Conservation (phyloP, 2,329 filamentous ascomycete genomes). For the Exophiala phaeomuriformis region DNA sequence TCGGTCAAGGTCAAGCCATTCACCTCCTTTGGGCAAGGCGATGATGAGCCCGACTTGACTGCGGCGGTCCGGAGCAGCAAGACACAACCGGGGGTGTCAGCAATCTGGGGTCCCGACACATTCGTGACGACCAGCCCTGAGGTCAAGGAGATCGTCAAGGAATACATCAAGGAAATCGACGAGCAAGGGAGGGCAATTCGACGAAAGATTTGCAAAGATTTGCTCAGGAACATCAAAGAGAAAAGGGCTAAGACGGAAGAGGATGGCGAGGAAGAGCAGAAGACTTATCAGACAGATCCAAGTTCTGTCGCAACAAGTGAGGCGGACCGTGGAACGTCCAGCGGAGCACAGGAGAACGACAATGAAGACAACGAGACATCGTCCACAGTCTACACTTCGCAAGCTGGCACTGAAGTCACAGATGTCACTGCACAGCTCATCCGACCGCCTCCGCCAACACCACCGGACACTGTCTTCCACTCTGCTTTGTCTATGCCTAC, state of each 20-base stretch:
- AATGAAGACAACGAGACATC: neutral
- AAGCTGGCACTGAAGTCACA: slow-evolving; percentile 1
- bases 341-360: too few species aligned
- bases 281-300: too few species aligned
- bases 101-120: slow-evolving; percentile 9
- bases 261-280: neutral
- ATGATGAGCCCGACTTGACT: too few species aligned
- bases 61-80: too few species aligned
- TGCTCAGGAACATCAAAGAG: too few species aligned
- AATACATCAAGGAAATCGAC: neutral
- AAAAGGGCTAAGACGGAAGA: neutral
- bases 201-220: too few species aligned
- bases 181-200: too few species aligned
- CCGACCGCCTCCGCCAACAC: slow-evolving; percentile 13
- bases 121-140: slow-evolving; percentile 7
- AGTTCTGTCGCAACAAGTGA: too few species aligned
- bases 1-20: too few species aligned
- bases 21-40: too few species aligned
- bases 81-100: too few species aligned
- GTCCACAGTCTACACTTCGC: neutral
- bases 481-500: slow-evolving; percentile 16
- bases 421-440: neutral
- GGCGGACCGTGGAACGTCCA: too few species aligned
- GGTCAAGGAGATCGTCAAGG: slow-evolving; percentile 8
- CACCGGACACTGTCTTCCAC: slow-evolving; percentile 5